A percentile compares a stretch with the other conserved stretches of the same genome.
Evolutionary conservation across 768 basidiomycete species (phyloP).

Genomic region (Suillus tomentosus): DNA sequence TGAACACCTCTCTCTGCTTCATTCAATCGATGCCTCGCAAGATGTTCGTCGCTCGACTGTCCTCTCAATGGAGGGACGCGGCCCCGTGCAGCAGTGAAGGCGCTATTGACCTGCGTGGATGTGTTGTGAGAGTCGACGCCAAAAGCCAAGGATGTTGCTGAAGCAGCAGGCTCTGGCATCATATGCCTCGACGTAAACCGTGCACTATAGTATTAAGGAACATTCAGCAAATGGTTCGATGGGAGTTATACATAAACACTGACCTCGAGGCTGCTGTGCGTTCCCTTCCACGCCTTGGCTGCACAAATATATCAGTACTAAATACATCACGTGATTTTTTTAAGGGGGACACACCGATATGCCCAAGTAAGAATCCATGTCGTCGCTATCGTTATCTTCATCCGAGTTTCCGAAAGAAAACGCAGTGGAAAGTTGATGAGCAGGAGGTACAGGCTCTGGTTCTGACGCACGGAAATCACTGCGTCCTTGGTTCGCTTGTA

Average conservation of each 20-base stretch:
- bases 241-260: background rate
- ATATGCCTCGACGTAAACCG: constrained; percentile 5
- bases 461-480: background rate
- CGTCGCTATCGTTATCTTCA: constrained; percentile 10
- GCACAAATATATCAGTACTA: constrained; percentile 1
- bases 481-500: constrained; percentile 23
- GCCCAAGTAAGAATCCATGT: constrained; percentile 8
- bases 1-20: background rate
- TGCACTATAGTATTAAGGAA: background rate
- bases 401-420: constrained; percentile 6
- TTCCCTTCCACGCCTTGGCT: constrained; percentile 10
- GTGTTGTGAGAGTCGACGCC: constrained; percentile 6
- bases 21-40: constrained; percentile 5
- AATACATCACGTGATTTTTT: background rate
- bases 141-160: background rate
- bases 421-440: background rate
- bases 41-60: background rate
- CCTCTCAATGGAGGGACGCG: constrained; percentile 1
- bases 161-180: constrained; percentile 4
- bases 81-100: background rate
- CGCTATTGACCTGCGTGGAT: background rate
- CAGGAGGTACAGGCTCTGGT: background rate
- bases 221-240: background rate
- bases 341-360: background rate
- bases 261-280: constrained; percentile 8